These are phyloP conservation scores for Pestalotiopsis sp. DNA, from an alignment of 2,329 filamentous ascomycete species.

Conservation along the genomic window DNA sequence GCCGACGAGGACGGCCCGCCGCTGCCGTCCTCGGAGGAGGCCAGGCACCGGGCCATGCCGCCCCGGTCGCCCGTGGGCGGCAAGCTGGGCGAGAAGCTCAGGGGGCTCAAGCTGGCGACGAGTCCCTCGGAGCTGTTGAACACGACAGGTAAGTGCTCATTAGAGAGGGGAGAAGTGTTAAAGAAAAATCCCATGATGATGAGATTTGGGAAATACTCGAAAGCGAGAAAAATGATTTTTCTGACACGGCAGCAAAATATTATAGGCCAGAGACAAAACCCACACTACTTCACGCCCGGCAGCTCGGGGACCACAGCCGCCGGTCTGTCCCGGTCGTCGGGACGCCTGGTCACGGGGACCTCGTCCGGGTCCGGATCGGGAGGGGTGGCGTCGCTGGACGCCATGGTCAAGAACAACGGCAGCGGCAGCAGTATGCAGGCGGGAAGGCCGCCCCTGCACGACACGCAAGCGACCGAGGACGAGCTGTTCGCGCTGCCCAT, in stretches of 20 bases:
- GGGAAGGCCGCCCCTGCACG: constrained; percentile 24
- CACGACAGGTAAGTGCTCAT: constrained; percentile 49
- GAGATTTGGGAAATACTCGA: not conserved
- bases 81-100: constrained; percentile 77
- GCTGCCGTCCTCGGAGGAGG: constrained; percentile 16
- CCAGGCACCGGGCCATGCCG: constrained; percentile 47
- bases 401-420: constrained; percentile 38
- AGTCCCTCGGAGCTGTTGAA: constrained; percentile 65
- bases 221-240: not conserved
- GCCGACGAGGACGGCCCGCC: constrained; percentile 12
- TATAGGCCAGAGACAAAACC: constrained; percentile 20
- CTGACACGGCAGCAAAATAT: not conserved
- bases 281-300: constrained; percentile 17
- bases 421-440: constrained; percentile 27
- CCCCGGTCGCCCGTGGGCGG: constrained; percentile 69
- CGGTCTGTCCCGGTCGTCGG: not conserved
- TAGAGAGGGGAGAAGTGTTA: not conserved
- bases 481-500: constrained; percentile 87
- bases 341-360: not conserved
- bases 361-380: not conserved
- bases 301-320: constrained; percentile 14
- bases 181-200: not conserved
- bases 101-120: constrained; percentile 77
- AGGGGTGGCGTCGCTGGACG: constrained; percentile 40
- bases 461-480: constrained; percentile 64